Base-by-base conservation (phyloP, 164 flowering plant genomes). In the Annona squamosa region DNA sequence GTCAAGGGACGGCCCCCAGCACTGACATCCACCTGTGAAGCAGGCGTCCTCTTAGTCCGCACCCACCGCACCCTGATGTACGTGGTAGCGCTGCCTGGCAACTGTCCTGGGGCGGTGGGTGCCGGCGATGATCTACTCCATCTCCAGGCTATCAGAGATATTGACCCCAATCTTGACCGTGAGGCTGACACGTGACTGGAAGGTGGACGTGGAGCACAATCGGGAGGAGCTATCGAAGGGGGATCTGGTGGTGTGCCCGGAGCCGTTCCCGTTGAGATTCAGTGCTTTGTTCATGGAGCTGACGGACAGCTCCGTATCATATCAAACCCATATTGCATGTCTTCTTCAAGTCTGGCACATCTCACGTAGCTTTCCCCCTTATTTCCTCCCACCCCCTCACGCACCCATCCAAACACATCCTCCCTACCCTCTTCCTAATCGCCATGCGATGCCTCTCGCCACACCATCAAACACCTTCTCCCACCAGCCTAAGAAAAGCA, bases 211-310 rank as follows among this genome's bases (percentile, higher is more conserved):
- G 3, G 48, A 69, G 7, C 56, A 43, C 13, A 75, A 75, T 78
- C 63, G 43, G 19, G 26, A 19, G 26, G 12, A 75, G 37, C 74
- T 82, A n/a, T 10, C n/a, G 12, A 42, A 80, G 19, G 80, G 82
- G 1, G 84, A 82, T 62, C 63, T 80, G 57, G 81, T 82, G 61
- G 80, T 78, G 52, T 80, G 79, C 67, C 82, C 85, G 1, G 84
- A 82, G 65, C 79, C 83, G 0, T 82, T 73, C 65, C 78, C 80
- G 2, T 65, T 80, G 42, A 68, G 83, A 26, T 80, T 80, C 45
- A 82, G 85, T 70, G 76, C 85, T 2, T 63, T 82, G 4, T 80
- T 82, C 4, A 59, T 81, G 0, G 85, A 82, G 67, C 45, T 80
- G 6, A 72, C 73, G 2, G 80, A 80, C 46, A 12, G n/a, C 12